phyloP scores from a whole-genome alignment of 306 rosid genomes.

The Acmispon strigosus region DNA sequence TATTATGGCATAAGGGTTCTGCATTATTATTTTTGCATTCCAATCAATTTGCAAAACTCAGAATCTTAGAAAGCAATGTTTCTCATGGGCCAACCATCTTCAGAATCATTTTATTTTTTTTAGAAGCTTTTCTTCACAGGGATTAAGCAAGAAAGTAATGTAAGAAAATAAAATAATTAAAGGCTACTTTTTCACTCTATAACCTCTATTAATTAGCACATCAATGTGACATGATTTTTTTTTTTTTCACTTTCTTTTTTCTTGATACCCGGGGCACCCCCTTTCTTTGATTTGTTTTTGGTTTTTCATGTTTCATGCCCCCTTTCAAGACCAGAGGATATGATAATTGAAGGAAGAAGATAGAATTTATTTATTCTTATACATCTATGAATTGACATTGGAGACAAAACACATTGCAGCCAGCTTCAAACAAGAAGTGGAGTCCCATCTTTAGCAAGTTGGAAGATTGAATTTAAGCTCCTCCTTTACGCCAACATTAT shows the following conservation, averaged over 20 bases:
- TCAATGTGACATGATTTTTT: background rate
- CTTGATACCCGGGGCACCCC: background rate
- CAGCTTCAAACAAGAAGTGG: background rate
- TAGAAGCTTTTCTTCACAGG: background rate
- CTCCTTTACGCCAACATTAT: too few species aligned
- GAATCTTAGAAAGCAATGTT: conserved; percentile 27
- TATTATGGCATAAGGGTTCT: background rate
- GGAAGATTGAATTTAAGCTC: background rate
- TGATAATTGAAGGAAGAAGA: conserved; percentile 14
- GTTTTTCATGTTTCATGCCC: conserved; percentile 1
- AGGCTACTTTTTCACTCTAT: conserved; percentile 11
- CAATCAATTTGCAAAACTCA: conserved; percentile 5
- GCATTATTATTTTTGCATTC: conserved; percentile 9
- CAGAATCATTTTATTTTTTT: conserved; percentile 15
- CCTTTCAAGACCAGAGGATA: conserved; percentile 17
- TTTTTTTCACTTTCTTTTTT: background rate
- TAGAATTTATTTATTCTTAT: background rate
- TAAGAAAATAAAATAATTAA: conserved; percentile 12
- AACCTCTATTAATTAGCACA: background rate
- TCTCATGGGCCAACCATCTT: conserved; percentile 24
- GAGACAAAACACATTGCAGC: background rate
- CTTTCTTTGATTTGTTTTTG: conserved; percentile 3
- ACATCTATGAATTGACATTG: background rate
- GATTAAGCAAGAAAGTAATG: conserved; percentile 12
- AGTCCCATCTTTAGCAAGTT: background rate